These are phyloP conservation scores for Piper betle DNA, from an alignment of 164 flowering plant genomes.

Conservation along the genomic window DNA sequence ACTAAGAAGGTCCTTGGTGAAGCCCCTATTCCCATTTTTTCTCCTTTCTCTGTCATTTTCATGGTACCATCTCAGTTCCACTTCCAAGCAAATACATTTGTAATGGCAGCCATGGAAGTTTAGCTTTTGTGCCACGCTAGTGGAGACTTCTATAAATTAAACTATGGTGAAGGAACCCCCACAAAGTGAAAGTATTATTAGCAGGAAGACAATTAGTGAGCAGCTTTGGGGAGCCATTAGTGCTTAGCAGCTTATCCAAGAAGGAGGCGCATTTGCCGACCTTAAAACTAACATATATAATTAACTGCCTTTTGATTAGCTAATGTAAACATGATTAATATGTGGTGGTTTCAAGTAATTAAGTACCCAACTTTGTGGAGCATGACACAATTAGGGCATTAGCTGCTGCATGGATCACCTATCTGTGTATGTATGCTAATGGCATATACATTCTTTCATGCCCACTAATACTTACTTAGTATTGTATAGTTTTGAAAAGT, in stretches of 20 bases:
- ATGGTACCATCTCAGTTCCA: neutral
- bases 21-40: neutral
- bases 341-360: neutral
- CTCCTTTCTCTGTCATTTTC: neutral
- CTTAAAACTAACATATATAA: too few species aligned
- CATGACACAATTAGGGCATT: slow-evolving; percentile 1
- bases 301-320: too few species aligned
- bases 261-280: too few species aligned
- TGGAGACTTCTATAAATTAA: neutral
- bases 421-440: neutral
- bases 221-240: neutral
- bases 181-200: too few species aligned
- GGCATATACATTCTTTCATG: neutral
- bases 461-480: neutral
- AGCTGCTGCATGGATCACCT: neutral
- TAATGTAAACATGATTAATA: neutral
- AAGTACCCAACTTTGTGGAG: neutral
- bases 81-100: neutral
- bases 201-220: too few species aligned
- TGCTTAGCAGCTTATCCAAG: neutral
- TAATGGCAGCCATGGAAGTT: neutral
- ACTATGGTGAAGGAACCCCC: too few species aligned
- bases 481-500: neutral
- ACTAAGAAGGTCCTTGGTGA: neutral
- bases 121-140: neutral